Evolutionary conservation across 306 rosid species (phyloP).

Genomic region (Sphenostylis stenocarpa): DNA sequence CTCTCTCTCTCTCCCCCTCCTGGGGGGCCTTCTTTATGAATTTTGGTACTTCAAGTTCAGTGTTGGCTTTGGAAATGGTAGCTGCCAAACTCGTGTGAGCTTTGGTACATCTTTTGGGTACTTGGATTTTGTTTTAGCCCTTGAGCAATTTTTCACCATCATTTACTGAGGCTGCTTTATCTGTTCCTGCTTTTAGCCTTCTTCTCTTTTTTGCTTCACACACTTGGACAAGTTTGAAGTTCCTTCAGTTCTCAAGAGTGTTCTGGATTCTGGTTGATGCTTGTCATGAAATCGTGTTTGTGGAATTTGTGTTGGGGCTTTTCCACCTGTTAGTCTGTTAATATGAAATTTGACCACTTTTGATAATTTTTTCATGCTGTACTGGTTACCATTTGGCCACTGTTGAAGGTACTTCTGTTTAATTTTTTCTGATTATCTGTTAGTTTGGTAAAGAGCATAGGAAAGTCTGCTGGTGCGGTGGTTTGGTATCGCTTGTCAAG

Average conservation of each 20-base stretch:
- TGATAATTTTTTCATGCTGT: slow-evolving; percentile 17
- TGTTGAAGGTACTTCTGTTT: slow-evolving; percentile 26
- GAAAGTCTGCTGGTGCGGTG: slow-evolving; percentile 34
- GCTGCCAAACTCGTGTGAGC: slow-evolving; percentile 62
- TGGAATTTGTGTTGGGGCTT: neutral
- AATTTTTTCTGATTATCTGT: slow-evolving; percentile 29
- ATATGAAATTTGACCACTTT: slow-evolving; percentile 25
- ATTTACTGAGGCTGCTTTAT: slow-evolving; percentile 38
- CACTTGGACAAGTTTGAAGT: slow-evolving; percentile 29
- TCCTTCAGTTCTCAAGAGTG: slow-evolving; percentile 20
- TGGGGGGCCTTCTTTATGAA: slow-evolving; percentile 58
- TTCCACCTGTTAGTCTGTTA: slow-evolving; percentile 1
- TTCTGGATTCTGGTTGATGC: slow-evolving; percentile 24
- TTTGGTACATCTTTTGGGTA: slow-evolving; percentile 50
- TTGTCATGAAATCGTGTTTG: slow-evolving; percentile 13
- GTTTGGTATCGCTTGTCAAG: slow-evolving; percentile 37
- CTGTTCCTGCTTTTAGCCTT: slow-evolving; percentile 9
- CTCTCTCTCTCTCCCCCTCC: slow-evolving; percentile 55
- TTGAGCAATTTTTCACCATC: slow-evolving; percentile 35
- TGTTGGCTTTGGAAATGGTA: slow-evolving; percentile 70
- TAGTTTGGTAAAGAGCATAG: slow-evolving; percentile 21
- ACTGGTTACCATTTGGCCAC: slow-evolving; percentile 33
- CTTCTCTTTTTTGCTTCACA: slow-evolving; percentile 9
- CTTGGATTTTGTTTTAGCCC: slow-evolving; percentile 41
- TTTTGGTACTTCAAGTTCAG: slow-evolving; percentile 61